Base-by-base conservation (phyloP, 768 basidiomycete species). In the Chalciporus chontae region DNA sequence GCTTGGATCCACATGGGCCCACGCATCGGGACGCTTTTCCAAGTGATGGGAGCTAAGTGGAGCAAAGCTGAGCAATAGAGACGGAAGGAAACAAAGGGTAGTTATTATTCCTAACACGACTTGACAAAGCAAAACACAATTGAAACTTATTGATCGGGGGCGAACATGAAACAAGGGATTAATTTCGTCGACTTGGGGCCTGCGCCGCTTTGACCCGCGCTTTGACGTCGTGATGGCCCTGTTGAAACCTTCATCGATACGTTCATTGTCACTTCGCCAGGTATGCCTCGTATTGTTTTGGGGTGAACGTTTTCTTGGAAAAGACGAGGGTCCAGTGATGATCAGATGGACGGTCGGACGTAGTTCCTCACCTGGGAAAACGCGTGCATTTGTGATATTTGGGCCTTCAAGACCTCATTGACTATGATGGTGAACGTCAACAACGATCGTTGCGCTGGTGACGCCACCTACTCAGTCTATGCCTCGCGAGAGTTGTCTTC, bases 341-440 rank as follows among this genome's bases (percentile, higher is more conserved):
- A 27, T 43, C 21, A 40, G 19, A 29, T 13, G 3, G 24, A 48
- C 24, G 43, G 10, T 9, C 21, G 15, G 15, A 31, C 5, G 21
- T 4, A 31, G 11, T 40, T 19, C 43, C 70, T 45, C 56, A 90
- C 90, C 82, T 93, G 90, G 13, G 90, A 90, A 68, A 93, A 93
- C 5, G 90, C 90, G 58, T 93, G 90, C 78, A 93, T 84, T 49
- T 85, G 79, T 0, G 85, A 73, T 49, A 93, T 90, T 58, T 90
- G 74, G 2, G 70, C 71, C 69, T 87, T 91, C 60, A 93, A 64
- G 8, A 84, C 61, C 19, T 89, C 84, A 59, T 92, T 91, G 50
- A 93, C 90, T 92, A 52, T 15, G 23, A 42, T 36, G n/a, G 8
- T 39, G 36, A 14, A 46, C 40, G 49, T 55, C 56, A 55, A 40